A percentile compares a stretch with the other conserved stretches of the same genome.
Conservation (phyloP, 2,329 filamentous ascomycete species). For the Hypoxylon sp. region DNA sequence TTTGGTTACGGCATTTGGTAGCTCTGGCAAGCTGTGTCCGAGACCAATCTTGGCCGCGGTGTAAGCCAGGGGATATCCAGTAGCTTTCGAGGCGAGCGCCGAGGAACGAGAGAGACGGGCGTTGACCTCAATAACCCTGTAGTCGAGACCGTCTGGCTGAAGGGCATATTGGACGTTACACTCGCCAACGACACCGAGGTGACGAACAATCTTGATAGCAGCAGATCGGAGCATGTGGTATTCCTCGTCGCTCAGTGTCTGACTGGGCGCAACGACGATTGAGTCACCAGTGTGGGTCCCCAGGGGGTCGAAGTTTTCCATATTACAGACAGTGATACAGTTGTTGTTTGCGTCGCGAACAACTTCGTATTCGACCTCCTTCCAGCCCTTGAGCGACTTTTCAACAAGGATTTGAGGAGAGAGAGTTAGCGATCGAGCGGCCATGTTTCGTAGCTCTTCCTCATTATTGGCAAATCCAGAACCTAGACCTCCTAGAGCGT, state of each 20-base stretch:
- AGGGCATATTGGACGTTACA: slow-evolving; percentile 99
- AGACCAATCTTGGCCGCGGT: slow-evolving; percentile 98
- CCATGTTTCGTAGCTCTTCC: slow-evolving; percentile 93
- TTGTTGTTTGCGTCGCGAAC: slow-evolving; percentile 97
- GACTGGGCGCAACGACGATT: slow-evolving; percentile 95
- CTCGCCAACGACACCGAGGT: slow-evolving; percentile 96
- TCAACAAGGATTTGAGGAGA: slow-evolving; percentile 97
- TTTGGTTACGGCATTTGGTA: slow-evolving; percentile 97
- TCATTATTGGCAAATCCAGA: slow-evolving; percentile 95
- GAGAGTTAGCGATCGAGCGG: slow-evolving; percentile 89
- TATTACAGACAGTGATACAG: slow-evolving; percentile 99
- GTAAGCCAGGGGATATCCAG: slow-evolving; percentile 95
- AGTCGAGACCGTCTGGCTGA: slow-evolving; percentile 95
- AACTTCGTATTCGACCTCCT: slow-evolving; percentile 98
- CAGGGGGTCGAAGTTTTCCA: slow-evolving; percentile 98
- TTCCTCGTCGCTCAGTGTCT: slow-evolving; percentile 97
- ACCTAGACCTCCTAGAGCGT: slow-evolving; percentile 93
- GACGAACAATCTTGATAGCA: slow-evolving; percentile 97
- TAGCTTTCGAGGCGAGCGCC: slow-evolving; percentile 96
- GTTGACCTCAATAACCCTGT: slow-evolving; percentile 98
- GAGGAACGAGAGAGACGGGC: slow-evolving; percentile 97
- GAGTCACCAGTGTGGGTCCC: slow-evolving; percentile 99
- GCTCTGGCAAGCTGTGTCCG: slow-evolving; percentile 91
- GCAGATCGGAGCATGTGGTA: slow-evolving; percentile 99
- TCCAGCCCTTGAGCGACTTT: slow-evolving; percentile 99